Percentiles rank a stretch among this genome's conserved stretches.
phyloP scores from a whole-genome alignment of 169 alveolate genomes.

The Babesia divergens region DNA sequence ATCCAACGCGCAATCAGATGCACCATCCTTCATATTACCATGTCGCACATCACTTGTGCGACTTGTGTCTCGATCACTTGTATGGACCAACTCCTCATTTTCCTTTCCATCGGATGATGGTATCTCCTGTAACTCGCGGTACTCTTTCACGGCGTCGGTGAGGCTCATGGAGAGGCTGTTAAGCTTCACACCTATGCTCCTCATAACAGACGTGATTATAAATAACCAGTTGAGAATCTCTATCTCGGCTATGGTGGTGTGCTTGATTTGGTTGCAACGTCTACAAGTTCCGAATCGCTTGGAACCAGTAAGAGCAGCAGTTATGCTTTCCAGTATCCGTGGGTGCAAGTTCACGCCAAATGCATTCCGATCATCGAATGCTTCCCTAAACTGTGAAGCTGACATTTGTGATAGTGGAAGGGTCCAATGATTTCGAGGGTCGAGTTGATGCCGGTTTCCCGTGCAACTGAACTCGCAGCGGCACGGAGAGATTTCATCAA shows the following conservation, averaged over 20 bases:
- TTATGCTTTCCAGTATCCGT: not conserved
- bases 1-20: no score
- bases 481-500: slow-evolving; percentile 15
- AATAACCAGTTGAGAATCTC: slow-evolving; percentile 57
- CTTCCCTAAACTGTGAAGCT: not conserved
- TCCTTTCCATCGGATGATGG: no score
- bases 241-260: slow-evolving; percentile 19
- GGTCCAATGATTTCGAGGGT: slow-evolving; percentile 4
- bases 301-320: not conserved
- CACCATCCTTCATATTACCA: no score
- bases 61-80: no score
- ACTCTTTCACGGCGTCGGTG: no score
- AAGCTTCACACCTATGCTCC: slow-evolving; percentile 8
- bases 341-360: slow-evolving; percentile 10
- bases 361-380: slow-evolving; percentile 13
- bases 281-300: not conserved
- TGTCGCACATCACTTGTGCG: no score
- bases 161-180: not conserved
- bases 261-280: slow-evolving; percentile 4
- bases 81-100: no score
- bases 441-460: not conserved
- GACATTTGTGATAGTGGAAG: not conserved
- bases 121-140: no score
- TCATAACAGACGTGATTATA: slow-evolving; percentile 7
- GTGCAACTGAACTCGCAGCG: slow-evolving; percentile 10